Evolutionary conservation across 345 rosid species (phyloP).

Genomic region (Gossypium mustelinum): DNA sequence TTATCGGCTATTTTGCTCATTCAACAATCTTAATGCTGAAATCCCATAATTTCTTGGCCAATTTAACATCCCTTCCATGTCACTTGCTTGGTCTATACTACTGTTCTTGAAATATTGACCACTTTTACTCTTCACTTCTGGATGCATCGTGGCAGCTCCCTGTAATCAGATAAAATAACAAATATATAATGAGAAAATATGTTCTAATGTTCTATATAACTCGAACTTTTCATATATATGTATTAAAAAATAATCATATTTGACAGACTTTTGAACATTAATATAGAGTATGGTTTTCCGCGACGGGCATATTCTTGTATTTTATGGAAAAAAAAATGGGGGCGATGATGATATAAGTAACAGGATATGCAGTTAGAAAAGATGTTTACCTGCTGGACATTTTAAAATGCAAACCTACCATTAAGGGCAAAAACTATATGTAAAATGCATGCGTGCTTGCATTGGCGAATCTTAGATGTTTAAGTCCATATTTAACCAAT

Average conservation of each 20-base stretch:
- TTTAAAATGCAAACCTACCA: slow-evolving; percentile 38
- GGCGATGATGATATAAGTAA: background rate
- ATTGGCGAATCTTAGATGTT: no score
- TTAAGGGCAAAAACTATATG: slow-evolving; percentile 8
- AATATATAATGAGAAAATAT: background rate
- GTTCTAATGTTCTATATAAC: background rate
- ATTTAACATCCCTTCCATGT: slow-evolving; percentile 27
- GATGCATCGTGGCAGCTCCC: slow-evolving; percentile 29
- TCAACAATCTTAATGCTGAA: slow-evolving; percentile 42
- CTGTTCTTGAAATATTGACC: slow-evolving; percentile 50
- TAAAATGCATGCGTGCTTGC: background rate
- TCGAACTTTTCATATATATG: no score
- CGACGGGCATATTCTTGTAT: background rate
- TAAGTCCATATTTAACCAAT: background rate
- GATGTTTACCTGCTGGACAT: slow-evolving; percentile 38
- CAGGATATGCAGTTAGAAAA: background rate
- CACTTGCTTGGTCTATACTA: slow-evolving; percentile 30
- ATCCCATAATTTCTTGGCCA: slow-evolving; percentile 55
- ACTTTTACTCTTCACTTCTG: slow-evolving; percentile 40
- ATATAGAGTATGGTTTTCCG: background rate
- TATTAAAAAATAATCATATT: no score
- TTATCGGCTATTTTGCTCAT: background rate
- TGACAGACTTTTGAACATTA: background rate
- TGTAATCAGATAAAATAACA: background rate
- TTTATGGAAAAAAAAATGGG: background rate